Conservation (phyloP, 176 grass and related monocot species). For the Guadua angustifolia region DNA sequence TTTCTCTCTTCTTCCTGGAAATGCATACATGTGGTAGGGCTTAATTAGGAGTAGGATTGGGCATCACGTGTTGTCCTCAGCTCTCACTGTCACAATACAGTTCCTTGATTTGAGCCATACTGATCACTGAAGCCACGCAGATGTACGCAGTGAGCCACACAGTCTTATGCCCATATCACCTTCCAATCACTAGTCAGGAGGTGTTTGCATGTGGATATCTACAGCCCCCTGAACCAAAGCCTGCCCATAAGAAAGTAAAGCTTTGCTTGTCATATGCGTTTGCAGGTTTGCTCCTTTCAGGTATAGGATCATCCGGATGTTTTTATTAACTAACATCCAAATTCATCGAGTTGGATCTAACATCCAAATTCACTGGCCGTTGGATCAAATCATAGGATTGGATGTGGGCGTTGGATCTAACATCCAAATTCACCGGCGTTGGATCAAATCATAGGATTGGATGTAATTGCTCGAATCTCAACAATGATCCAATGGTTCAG, state of each 20-base stretch:
- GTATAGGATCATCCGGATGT: too few relatives aligned
- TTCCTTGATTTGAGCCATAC: constrained; percentile 3
- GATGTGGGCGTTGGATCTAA: too few relatives aligned
- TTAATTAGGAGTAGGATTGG: not conserved
- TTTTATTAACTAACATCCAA: too few relatives aligned
- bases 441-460: too few relatives aligned
- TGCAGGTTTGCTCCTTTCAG: constrained; percentile 4
- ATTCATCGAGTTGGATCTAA: too few relatives aligned
- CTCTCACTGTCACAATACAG: constrained; percentile 10
- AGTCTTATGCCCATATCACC: constrained; percentile 21
- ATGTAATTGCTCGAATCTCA: too few relatives aligned
- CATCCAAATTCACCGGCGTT: too few relatives aligned
- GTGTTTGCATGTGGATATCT: constrained; percentile 3
- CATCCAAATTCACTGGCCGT: too few relatives aligned
- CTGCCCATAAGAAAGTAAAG: constrained; percentile 21
- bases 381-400: too few relatives aligned
- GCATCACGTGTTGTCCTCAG: not conserved
- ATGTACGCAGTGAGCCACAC: not conserved
- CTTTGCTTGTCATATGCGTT: constrained; percentile 40
- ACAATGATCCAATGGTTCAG: too few relatives aligned
- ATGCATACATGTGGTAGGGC: not conserved
- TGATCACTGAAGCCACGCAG: not conserved
- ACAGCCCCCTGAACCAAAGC: not conserved
- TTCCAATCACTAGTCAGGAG: constrained; percentile 11
- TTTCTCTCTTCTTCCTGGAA: not conserved